These are phyloP conservation scores for Mortierella sp. DNA, from an alignment of 371 early-diverging fungal species.

Conservation along the genomic window DNA sequence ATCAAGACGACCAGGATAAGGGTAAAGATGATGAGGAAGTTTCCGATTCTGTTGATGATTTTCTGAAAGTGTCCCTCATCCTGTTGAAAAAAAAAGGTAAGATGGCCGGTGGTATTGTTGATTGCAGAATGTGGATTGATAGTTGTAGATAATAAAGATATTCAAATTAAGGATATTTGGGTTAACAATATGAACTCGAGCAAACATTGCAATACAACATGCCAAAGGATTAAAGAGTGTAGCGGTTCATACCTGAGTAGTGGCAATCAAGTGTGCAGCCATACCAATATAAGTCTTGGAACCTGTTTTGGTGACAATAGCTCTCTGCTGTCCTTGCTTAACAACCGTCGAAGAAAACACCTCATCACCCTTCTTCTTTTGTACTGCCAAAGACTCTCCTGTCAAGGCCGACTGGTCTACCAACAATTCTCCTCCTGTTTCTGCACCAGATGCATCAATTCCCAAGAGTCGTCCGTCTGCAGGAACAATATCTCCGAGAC, in stretches of 20 bases:
- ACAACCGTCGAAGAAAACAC: conserved; percentile 91
- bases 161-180: background rate
- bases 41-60: conserved; percentile 56
- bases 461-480: conserved; percentile 93
- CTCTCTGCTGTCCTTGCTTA: conserved; percentile 92
- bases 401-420: conserved; percentile 97
- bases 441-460: conserved; percentile 83
- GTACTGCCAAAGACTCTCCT: conserved; percentile 90
- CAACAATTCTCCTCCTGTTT: conserved; percentile 80
- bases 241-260: conserved; percentile 29
- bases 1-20: conserved; percentile 80
- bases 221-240: background rate
- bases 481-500: conserved; percentile 94
- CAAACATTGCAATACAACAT: background rate
- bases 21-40: conserved; percentile 58
- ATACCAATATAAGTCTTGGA: conserved; percentile 92
- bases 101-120: too few species aligned
- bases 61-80: conserved; percentile 91
- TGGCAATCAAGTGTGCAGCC: conserved; percentile 91
- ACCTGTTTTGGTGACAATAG: conserved; percentile 91
- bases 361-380: conserved; percentile 82
- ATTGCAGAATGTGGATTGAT: too few species aligned
- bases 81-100: conserved; percentile 1
- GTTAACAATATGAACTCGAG: background rate
- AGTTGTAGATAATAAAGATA: background rate